These are phyloP conservation scores for Penicillium chermesinum DNA, from an alignment of 495 filamentous ascomycete genomes.

Conservation along the genomic window DNA sequence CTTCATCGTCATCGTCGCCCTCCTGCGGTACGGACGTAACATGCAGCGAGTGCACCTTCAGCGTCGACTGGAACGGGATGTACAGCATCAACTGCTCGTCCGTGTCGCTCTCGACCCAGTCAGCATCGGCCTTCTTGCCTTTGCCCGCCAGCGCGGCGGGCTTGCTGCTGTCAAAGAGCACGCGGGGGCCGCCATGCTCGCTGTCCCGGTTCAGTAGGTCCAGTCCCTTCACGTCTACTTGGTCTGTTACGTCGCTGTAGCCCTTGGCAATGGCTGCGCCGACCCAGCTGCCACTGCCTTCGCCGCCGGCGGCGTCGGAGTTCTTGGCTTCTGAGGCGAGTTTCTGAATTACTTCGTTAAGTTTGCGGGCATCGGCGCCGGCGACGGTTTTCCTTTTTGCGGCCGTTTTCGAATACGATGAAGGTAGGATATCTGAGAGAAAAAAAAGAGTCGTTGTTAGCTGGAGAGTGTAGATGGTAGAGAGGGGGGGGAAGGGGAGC, in stretches of 20 bases:
- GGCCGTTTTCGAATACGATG: constrained; percentile 77
- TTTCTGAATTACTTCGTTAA: constrained; percentile 65
- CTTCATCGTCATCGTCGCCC: constrained; percentile 63
- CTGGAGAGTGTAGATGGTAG: neutral
- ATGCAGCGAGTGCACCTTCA: constrained; percentile 89
- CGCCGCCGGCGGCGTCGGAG: constrained; percentile 42
- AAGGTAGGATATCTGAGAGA: constrained; percentile 62
- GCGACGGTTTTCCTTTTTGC: constrained; percentile 60
- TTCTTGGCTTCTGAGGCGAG: constrained; percentile 65
- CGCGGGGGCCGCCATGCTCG: constrained; percentile 59
- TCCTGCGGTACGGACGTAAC: constrained; percentile 70
- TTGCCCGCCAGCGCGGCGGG: constrained; percentile 59
- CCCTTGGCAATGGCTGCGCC: constrained; percentile 70
- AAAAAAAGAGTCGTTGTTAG: neutral
- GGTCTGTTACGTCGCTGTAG: constrained; percentile 77
- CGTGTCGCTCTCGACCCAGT: constrained; percentile 99
- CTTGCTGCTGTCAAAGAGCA: constrained; percentile 65
- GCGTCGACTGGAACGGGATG: constrained; percentile 78
- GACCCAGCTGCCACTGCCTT: constrained; percentile 56
- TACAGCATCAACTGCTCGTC: constrained; percentile 97
- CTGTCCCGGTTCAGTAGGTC: constrained; percentile 84
- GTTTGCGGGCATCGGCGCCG: constrained; percentile 65
- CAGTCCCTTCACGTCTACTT: constrained; percentile 71
- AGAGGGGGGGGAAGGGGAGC: neutral
- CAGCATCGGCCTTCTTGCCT: constrained; percentile 55